These are phyloP conservation scores for Aspergillus cavernicola DNA, from an alignment of 495 filamentous ascomycete genomes.

Conservation along the genomic window DNA sequence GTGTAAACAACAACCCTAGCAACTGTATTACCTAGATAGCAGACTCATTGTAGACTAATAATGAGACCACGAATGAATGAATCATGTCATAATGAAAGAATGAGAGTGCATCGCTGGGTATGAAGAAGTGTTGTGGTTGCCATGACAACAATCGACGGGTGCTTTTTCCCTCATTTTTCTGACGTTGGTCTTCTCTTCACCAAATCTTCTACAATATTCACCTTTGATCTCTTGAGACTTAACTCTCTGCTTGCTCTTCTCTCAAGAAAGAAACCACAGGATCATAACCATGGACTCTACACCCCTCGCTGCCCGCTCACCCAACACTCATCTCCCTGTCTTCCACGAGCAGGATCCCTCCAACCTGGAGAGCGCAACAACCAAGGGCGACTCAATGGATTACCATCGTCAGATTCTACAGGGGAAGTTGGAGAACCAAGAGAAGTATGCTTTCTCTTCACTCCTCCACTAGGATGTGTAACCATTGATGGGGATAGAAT, in stretches of 20 bases:
- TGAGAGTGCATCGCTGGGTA: constrained; percentile 5
- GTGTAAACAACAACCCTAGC: neutral
- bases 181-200: constrained; percentile 6
- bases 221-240: neutral
- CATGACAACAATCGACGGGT: constrained; percentile 43
- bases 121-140: constrained; percentile 26
- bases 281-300: constrained; percentile 32
- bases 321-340: constrained; percentile 41
- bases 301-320: constrained; percentile 41
- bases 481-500: neutral
- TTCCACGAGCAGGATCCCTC: constrained; percentile 25
- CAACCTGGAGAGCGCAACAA: constrained; percentile 25
- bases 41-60: neutral
- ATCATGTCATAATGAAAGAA: constrained; percentile 7
- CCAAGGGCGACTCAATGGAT: constrained; percentile 55
- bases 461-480: neutral
- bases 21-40: neutral
- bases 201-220: neutral
- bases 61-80: constrained; percentile 9
- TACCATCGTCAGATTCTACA: constrained; percentile 76
- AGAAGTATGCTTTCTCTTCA: constrained; percentile 51
- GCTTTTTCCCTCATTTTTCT: constrained; percentile 26
- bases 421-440: constrained; percentile 60
- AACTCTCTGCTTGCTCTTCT: no score
- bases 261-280: neutral